These are phyloP conservation scores for Scheffersomyces lignosus DNA, from an alignment of 805 yeast genomes.

Conservation along the genomic window DNA sequence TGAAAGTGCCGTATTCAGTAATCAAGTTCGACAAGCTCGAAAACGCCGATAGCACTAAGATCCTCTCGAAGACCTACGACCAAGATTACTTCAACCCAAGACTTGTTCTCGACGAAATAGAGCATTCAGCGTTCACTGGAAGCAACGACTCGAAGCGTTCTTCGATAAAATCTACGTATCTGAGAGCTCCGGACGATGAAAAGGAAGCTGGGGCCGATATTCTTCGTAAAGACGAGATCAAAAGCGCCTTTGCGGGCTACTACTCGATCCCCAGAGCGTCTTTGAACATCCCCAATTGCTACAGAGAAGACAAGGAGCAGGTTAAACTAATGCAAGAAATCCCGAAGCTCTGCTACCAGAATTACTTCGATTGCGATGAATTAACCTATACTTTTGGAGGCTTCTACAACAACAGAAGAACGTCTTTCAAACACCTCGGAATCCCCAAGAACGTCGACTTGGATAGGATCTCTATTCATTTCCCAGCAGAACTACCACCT, in stretches of 20 bases:
- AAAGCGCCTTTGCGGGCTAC: slow-evolving; percentile 26
- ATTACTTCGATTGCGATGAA: slow-evolving; percentile 31
- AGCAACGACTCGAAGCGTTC: slow-evolving; percentile 4
- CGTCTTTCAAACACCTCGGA: slow-evolving; percentile 26
- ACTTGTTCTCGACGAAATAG: slow-evolving; percentile 22
- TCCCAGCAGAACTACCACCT: slow-evolving; percentile 41
- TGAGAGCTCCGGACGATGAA: not conserved
- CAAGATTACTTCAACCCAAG: slow-evolving; percentile 20
- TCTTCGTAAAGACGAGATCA: slow-evolving; percentile 6
- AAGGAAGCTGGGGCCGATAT: not conserved
- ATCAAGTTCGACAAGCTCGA: slow-evolving; percentile 20
- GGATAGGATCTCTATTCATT: slow-evolving; percentile 33
- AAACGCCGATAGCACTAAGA: slow-evolving; percentile 10
- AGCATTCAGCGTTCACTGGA: slow-evolving; percentile 9
- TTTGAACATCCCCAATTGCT: slow-evolving; percentile 19
- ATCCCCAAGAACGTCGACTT: slow-evolving; percentile 31
- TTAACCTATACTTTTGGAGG: slow-evolving; percentile 41
- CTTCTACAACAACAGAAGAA: slow-evolving; percentile 14
- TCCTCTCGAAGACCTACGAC: slow-evolving; percentile 12
- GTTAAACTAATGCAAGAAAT: slow-evolving; percentile 13
- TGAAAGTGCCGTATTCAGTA: slow-evolving; percentile 24
- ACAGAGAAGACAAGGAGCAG: slow-evolving; percentile 5
- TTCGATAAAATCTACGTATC: not conserved
- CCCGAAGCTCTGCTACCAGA: slow-evolving; percentile 32
- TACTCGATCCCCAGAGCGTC: slow-evolving; percentile 24